phyloP scores from a whole-genome alignment of 305 asterid species.

The Fraxinus nigra region DNA sequence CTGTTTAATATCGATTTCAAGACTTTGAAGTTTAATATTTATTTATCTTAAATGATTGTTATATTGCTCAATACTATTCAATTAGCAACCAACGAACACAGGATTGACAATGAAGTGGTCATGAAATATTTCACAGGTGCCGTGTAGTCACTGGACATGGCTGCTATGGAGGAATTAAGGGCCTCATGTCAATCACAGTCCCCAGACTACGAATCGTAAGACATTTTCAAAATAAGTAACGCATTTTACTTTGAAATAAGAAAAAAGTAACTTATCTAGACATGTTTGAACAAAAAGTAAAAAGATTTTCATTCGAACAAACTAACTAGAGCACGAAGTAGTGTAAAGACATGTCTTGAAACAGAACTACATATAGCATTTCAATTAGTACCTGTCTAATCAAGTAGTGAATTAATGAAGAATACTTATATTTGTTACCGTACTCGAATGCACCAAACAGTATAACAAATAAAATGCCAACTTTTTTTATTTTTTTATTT shows the following conservation, averaged over 20 bases:
- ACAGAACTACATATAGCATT: background rate
- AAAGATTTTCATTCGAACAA: background rate
- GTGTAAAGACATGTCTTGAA: background rate
- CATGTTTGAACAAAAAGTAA: no score
- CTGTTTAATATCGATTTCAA: no score
- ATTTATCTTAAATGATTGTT: no score
- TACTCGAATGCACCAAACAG: background rate
- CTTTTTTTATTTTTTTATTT: background rate
- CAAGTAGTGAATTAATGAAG: background rate
- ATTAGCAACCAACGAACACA: background rate
- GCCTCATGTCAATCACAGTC: conserved; percentile 62
- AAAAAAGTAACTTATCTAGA: background rate
- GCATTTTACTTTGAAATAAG: no score
- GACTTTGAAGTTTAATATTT: no score
- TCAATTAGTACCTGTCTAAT: background rate
- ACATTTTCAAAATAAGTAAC: background rate
- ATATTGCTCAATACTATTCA: no score
- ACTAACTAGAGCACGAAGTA: background rate
- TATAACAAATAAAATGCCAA: background rate
- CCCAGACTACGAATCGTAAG: conserved; percentile 59
- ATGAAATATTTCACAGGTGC: conserved; percentile 39
- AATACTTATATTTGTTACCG: background rate
- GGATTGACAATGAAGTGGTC: background rate
- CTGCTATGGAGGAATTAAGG: conserved; percentile 88
- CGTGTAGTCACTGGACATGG: conserved; percentile 88